Base-by-base conservation (phyloP, 192 early-diverging fungal genomes). In the Allomyces macrogynus region DNA sequence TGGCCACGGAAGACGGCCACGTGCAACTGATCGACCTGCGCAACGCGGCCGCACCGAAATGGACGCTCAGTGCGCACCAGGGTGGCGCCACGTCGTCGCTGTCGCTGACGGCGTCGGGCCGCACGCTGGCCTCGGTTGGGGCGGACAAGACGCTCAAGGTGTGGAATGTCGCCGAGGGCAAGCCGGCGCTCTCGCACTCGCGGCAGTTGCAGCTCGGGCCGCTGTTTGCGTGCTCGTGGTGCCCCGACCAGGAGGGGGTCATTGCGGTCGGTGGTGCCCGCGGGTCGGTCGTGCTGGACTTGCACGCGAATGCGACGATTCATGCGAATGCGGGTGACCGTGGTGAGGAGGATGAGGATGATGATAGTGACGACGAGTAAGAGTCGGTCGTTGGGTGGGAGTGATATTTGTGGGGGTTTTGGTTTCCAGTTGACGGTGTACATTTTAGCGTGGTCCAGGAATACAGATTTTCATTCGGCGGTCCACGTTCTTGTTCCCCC, bases 31-130 rank as follows among this genome's bases (percentile, higher is more conserved):
- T 84, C 72, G 95, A 99, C 78, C 80, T 80, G 20, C 85, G 91
- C 62, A 77, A 74, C 49, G 64, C 63, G 14, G 40, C 68, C 10
- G 69, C 75, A 43, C 80, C 92, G 3, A 42, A 98, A 7, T 99
- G 84, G 72, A 93, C 87, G 18, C 78, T 99, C 62, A 88, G 89
- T 65, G 95, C 97, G 4, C 95, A 97, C 70, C 92, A 97, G 71
- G 49, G 49, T 10, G 84, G 80, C 65, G 81, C 97, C 4, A 88
- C 92, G 5, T 87, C 86, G 14, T 82, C 89, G 7, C 73, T 99
- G 71, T 93, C 95, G 73, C 77, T 95, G 67, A 89, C 84, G 73
- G 76, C 89, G 1, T 67, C 71, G 7, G 97, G 93, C 23, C 87
- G 87, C 5, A 78, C 83, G 1, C 20, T 57, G 2, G 49, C 49